phyloP scores from a whole-genome alignment of 2,329 filamentous ascomycete species.

The Ophiostoma perfectum region DNA sequence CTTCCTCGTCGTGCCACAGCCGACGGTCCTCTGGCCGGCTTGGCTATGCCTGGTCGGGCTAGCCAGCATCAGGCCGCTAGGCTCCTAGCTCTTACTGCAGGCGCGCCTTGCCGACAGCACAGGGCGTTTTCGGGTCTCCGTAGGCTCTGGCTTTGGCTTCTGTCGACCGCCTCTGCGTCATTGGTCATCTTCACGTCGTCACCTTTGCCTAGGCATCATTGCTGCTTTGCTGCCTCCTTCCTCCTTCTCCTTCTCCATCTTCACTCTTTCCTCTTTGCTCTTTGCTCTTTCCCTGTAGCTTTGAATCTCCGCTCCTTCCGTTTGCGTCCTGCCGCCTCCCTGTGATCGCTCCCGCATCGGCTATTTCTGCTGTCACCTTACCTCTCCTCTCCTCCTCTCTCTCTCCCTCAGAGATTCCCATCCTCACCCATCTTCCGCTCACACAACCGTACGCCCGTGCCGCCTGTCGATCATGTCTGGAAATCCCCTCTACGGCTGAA shows the following conservation, averaged over 20 bases:
- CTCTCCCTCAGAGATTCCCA: neutral
- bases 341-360: neutral
- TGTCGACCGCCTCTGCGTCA: neutral
- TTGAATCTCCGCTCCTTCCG: neutral
- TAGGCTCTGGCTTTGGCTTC: too few relatives aligned
- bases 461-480: slow-evolving; percentile 7
- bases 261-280: neutral
- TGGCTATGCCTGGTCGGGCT: neutral
- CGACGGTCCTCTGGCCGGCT: neutral
- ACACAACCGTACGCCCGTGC: slow-evolving; percentile 3
- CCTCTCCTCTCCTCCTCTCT: neutral
- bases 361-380: neutral
- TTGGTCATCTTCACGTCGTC: slow-evolving; percentile 2
- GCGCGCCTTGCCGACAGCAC: slow-evolving; percentile 3
- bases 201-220: neutral
- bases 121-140: neutral
- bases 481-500: slow-evolving; percentile 7
- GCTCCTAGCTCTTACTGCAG: neutral
- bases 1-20: neutral
- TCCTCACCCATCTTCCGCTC: too few relatives aligned
- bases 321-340: neutral
- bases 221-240: neutral
- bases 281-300: neutral
- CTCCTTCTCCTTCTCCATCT: neutral
- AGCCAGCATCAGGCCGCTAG: neutral